A percentile compares a stretch with the other conserved stretches of the same genome.
Conservation (phyloP, 345 rosid species). For the Heritiera fomes region DNA sequence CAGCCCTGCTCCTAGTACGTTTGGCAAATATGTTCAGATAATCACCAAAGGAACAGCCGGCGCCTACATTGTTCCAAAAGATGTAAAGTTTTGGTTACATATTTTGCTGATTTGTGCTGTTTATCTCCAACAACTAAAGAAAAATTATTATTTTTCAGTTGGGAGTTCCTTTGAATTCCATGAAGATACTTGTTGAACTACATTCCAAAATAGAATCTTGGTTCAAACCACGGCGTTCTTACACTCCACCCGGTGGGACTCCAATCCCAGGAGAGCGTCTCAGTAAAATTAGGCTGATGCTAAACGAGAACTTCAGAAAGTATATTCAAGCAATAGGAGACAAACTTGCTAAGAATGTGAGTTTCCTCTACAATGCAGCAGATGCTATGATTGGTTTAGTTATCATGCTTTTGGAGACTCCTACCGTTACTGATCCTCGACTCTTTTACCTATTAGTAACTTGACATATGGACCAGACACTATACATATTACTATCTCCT, state of each 20-base stretch:
- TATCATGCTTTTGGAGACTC: not conserved
- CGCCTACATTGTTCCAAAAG: constrained; percentile 69
- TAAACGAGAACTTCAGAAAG: constrained; percentile 78
- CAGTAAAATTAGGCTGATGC: constrained; percentile 81
- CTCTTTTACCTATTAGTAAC: not conserved
- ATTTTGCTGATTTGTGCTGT: constrained; percentile 8
- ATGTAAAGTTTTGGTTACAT: constrained; percentile 43
- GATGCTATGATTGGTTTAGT: not conserved
- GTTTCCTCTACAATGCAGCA: constrained; percentile 19
- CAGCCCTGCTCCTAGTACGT: constrained; percentile 25
- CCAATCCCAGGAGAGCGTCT: constrained; percentile 72
- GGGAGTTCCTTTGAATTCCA: constrained; percentile 82
- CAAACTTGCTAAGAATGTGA: constrained; percentile 85
- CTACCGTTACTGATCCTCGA: not conserved
- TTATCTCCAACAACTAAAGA: constrained; percentile 11
- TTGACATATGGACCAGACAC: not conserved
- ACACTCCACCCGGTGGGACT: constrained; percentile 61
- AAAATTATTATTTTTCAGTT: constrained; percentile 44
- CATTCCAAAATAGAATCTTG: constrained; percentile 71
- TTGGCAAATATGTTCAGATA: constrained; percentile 79
- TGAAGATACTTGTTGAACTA: constrained; percentile 76
- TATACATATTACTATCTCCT: not conserved
- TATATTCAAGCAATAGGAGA: constrained; percentile 86
- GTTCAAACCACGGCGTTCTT: constrained; percentile 76
- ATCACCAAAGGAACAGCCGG: constrained; percentile 67